A percentile compares a stretch with the other conserved stretches of the same genome.
These are phyloP conservation scores for Fusarium miscanthi DNA, from an alignment of 2,329 filamentous ascomycete genomes.

Conservation along the genomic window DNA sequence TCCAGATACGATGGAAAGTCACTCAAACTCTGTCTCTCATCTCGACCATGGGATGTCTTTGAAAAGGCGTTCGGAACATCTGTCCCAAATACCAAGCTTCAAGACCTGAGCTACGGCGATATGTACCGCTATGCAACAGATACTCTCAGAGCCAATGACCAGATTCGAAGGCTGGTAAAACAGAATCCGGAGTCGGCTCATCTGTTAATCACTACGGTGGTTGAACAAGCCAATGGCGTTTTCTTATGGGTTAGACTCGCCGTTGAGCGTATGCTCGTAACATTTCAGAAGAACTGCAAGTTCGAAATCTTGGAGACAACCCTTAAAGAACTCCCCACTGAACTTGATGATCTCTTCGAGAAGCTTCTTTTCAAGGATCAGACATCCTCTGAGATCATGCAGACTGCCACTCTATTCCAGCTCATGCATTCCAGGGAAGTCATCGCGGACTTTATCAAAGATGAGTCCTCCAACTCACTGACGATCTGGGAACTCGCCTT, in stretches of 20 bases:
- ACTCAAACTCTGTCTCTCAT: conserved; percentile 14
- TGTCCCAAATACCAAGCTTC: conserved; percentile 8
- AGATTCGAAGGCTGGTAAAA: background rate
- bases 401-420: conserved; percentile 7
- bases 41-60: conserved; percentile 12
- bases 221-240: conserved; percentile 8
- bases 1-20: background rate
- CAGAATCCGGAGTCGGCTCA: background rate
- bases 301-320: background rate
- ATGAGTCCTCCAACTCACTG: conserved; percentile 7
- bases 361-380: conserved; percentile 6
- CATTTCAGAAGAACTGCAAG: background rate
- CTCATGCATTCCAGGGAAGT: conserved; percentile 3
- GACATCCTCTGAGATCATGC: background rate
- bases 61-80: conserved; percentile 5
- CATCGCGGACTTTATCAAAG: conserved; percentile 9
- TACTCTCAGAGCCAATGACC: background rate
- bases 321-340: background rate
- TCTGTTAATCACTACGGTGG: background rate
- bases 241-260: conserved; percentile 21
- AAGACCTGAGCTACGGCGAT: conserved; percentile 12
- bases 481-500: conserved; percentile 13
- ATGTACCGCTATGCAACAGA: conserved; percentile 14
- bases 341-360: conserved; percentile 8
- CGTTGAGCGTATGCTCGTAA: conserved; percentile 7